Conservation (phyloP, 441 rosid species). For the Hypseocharis bilobata region DNA sequence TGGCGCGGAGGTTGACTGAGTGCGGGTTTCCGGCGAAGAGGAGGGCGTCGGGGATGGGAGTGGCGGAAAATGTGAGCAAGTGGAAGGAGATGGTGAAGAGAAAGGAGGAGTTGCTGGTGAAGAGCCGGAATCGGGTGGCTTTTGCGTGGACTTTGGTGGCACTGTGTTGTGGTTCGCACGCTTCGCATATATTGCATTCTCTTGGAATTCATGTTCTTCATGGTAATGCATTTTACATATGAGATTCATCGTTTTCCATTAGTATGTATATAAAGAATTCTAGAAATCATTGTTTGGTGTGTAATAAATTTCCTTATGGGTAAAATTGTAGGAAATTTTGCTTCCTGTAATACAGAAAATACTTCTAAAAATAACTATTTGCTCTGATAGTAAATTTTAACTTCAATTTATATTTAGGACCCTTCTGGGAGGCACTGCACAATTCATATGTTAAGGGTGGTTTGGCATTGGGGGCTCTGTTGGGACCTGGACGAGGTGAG, state of each 20-base stretch:
- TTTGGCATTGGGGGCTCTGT: slow-evolving; percentile 63
- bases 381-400: too few relatives aligned
- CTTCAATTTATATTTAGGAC: too few relatives aligned
- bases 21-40: slow-evolving; percentile 69
- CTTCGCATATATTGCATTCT: slow-evolving; percentile 77
- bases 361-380: not conserved
- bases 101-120: slow-evolving; percentile 62
- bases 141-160: slow-evolving; percentile 94
- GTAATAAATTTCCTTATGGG: not conserved
- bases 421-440: slow-evolving; percentile 62
- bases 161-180: slow-evolving; percentile 83
- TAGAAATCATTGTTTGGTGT: not conserved
- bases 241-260: not conserved
- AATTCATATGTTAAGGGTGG: slow-evolving; percentile 83
- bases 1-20: slow-evolving; percentile 63
- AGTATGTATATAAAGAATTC: not conserved
- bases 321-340: too few relatives aligned
- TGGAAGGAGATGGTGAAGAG: slow-evolving; percentile 65
- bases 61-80: slow-evolving; percentile 59
- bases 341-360: not conserved
- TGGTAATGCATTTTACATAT: slow-evolving; percentile 31
- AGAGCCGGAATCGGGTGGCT: slow-evolving; percentile 73
- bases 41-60: slow-evolving; percentile 60
- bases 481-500: slow-evolving; percentile 94
- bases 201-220: slow-evolving; percentile 75